phyloP scores from a whole-genome alignment of 352 stramenopile genomes.

The Pythium aphanidermatum region DNA sequence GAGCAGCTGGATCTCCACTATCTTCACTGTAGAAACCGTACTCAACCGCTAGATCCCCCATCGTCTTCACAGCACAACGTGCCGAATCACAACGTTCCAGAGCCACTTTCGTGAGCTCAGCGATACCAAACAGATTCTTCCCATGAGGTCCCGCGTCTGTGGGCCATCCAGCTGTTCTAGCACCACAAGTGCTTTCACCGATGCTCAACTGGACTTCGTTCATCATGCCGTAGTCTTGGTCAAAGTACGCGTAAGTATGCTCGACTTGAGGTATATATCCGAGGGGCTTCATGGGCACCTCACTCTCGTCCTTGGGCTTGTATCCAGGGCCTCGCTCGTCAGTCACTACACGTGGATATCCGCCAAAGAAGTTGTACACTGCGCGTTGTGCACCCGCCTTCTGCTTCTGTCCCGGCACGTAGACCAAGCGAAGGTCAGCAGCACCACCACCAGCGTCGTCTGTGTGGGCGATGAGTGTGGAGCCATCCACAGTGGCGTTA shows the following conservation, averaged over 20 bases:
- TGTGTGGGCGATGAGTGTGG: slow-evolving; percentile 70
- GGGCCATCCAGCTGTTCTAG: slow-evolving; percentile 46
- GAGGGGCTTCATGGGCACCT: slow-evolving; percentile 34
- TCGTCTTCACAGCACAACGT: slow-evolving; percentile 62
- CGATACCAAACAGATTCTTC: slow-evolving; percentile 73
- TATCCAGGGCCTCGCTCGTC: slow-evolving; percentile 59
- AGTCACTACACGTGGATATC: slow-evolving; percentile 45
- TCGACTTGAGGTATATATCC: slow-evolving; percentile 73
- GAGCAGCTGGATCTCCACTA: slow-evolving; percentile 29
- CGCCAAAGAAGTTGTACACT: slow-evolving; percentile 40
- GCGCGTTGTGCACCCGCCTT: slow-evolving; percentile 20
- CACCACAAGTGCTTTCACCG: slow-evolving; percentile 79
- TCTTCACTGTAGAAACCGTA: slow-evolving; percentile 89
- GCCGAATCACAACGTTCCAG: slow-evolving; percentile 72
- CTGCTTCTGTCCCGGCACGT: slow-evolving; percentile 67
- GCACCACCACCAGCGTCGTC: slow-evolving; percentile 46
- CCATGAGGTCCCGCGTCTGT: slow-evolving; percentile 34
- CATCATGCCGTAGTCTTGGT: slow-evolving; percentile 86
- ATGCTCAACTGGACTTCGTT: slow-evolving; percentile 89
- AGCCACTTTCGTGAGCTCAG: slow-evolving; percentile 71
- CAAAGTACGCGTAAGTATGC: slow-evolving; percentile 87
- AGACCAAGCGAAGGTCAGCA: slow-evolving; percentile 77
- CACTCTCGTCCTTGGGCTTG: slow-evolving; percentile 17
- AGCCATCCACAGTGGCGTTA: slow-evolving; percentile 60
- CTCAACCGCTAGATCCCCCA: slow-evolving; percentile 82